Conservation (phyloP, 2,329 filamentous ascomycete genomes). For the Hymenoscyphus albidus region DNA sequence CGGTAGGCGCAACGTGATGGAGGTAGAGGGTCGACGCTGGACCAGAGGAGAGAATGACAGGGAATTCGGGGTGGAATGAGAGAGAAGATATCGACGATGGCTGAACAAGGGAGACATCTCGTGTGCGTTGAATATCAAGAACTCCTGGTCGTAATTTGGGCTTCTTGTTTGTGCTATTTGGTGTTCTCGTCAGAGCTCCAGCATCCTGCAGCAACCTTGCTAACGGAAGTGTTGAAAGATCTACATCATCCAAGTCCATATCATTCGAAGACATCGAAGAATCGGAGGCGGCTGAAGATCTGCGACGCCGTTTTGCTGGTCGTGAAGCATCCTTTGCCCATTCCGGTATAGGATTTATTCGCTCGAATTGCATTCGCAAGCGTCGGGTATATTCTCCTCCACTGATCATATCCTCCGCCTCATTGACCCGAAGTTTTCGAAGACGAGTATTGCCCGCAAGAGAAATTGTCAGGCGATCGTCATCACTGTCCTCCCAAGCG, state of each 20-base stretch:
- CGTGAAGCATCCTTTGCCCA: slow-evolving; percentile 55
- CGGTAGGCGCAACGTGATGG: slow-evolving; percentile 78
- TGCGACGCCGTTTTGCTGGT: slow-evolving; percentile 48
- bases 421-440: slow-evolving; percentile 76
- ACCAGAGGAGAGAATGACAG: slow-evolving; percentile 85
- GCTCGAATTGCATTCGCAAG: slow-evolving; percentile 71
- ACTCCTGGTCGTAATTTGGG: slow-evolving; percentile 80
- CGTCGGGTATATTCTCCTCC: slow-evolving; percentile 82
- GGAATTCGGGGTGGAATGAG: slow-evolving; percentile 83
- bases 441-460: slow-evolving; percentile 70
- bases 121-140: slow-evolving; percentile 82
- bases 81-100: slow-evolving; percentile 77
- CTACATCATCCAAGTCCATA: slow-evolving; percentile 52
- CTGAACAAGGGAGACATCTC: slow-evolving; percentile 77
- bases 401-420: slow-evolving; percentile 79
- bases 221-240: slow-evolving; percentile 69
- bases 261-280: slow-evolving; percentile 39
- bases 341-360: slow-evolving; percentile 55
- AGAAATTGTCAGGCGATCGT: slow-evolving; percentile 81
- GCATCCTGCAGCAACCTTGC: slow-evolving; percentile 76
- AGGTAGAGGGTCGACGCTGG: slow-evolving; percentile 81
- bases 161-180: slow-evolving; percentile 50
- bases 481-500: slow-evolving; percentile 93
- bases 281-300: slow-evolving; percentile 46
- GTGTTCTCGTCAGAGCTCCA: slow-evolving; percentile 54